These are phyloP conservation scores for Xylariaceae sp. DNA, from an alignment of 2,329 filamentous ascomycete genomes.

Conservation along the genomic window DNA sequence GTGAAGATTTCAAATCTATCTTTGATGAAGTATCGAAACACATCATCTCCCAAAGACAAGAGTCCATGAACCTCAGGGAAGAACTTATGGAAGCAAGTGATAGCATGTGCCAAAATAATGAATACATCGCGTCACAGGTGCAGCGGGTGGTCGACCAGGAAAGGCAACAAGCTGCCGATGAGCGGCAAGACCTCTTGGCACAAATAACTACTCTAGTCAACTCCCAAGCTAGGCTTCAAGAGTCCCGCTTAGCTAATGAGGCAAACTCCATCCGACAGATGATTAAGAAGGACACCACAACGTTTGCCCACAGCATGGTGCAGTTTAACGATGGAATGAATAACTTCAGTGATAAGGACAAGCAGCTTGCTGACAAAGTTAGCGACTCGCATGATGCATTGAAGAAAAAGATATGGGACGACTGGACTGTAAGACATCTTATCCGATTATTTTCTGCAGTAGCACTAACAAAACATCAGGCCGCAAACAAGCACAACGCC, in stretches of 20 bases:
- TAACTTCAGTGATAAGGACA: constrained; percentile 71
- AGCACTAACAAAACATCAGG: constrained; percentile 46
- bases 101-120: constrained; percentile 69
- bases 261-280: constrained; percentile 65
- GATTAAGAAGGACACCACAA: constrained; percentile 64
- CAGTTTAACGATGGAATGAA: constrained; percentile 74
- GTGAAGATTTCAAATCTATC: constrained; percentile 81
- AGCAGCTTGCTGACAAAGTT: constrained; percentile 70
- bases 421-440: constrained; percentile 75
- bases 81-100: constrained; percentile 73
- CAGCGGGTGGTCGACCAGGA: constrained; percentile 76
- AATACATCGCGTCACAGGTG: constrained; percentile 66
- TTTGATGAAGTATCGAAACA: constrained; percentile 81
- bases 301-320: constrained; percentile 66
- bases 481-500: constrained; percentile 77
- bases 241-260: constrained; percentile 67
- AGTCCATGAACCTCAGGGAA: constrained; percentile 72
- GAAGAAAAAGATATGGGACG: constrained; percentile 80
- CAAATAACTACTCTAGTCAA: constrained; percentile 81
- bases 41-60: constrained; percentile 73
- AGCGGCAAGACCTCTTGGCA: constrained; percentile 72
- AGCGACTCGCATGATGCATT: constrained; percentile 74
- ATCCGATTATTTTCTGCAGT: constrained; percentile 11
- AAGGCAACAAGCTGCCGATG: constrained; percentile 69
- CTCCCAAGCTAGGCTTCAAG: constrained; percentile 72